Evolutionary conservation across 768 basidiomycete species (phyloP).

Genomic region (Trametes meyenii): DNA sequence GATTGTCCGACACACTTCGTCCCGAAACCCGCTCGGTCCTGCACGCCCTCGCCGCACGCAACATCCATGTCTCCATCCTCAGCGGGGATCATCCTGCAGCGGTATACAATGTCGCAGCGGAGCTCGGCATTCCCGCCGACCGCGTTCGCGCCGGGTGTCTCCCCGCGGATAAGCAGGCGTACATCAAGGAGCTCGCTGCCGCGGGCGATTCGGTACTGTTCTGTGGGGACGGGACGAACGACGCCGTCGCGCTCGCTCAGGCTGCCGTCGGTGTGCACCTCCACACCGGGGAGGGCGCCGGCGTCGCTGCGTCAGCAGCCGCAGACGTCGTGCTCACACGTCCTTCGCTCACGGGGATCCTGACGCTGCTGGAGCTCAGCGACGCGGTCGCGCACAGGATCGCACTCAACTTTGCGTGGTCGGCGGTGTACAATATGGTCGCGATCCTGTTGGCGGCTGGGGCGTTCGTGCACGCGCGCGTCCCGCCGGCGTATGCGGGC

Average conservation of each 20-base stretch:
- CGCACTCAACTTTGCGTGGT: slow-evolving; percentile 42
- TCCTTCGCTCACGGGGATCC: slow-evolving; percentile 38
- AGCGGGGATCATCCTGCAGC: slow-evolving; percentile 52
- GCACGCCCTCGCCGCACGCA: slow-evolving; percentile 35
- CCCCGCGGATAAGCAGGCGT: slow-evolving; percentile 49
- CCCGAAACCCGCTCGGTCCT: slow-evolving; percentile 44
- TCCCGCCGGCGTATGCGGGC: slow-evolving; percentile 47
- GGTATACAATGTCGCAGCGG: slow-evolving; percentile 43
- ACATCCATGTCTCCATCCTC: slow-evolving; percentile 48
- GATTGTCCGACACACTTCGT: slow-evolving; percentile 48
- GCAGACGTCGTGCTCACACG: slow-evolving; percentile 50
- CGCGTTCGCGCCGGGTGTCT: slow-evolving; percentile 46
- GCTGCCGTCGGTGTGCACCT: slow-evolving; percentile 50
- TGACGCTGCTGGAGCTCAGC: slow-evolving; percentile 42
- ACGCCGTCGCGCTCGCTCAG: slow-evolving; percentile 51
- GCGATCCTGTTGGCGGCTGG: slow-evolving; percentile 54
- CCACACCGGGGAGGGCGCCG: slow-evolving; percentile 38
- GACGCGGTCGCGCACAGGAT: slow-evolving; percentile 39
- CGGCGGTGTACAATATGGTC: slow-evolving; percentile 46
- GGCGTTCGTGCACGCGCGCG: slow-evolving; percentile 43
- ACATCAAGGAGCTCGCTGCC: slow-evolving; percentile 34
- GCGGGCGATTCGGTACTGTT: slow-evolving; percentile 41
- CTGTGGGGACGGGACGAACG: slow-evolving; percentile 58
- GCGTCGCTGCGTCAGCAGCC: slow-evolving; percentile 44
- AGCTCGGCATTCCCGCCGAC: slow-evolving; percentile 42